These are phyloP conservation scores for Paecilomyces sp. DNA, from an alignment of 2,329 filamentous ascomycete species.

Conservation along the genomic window DNA sequence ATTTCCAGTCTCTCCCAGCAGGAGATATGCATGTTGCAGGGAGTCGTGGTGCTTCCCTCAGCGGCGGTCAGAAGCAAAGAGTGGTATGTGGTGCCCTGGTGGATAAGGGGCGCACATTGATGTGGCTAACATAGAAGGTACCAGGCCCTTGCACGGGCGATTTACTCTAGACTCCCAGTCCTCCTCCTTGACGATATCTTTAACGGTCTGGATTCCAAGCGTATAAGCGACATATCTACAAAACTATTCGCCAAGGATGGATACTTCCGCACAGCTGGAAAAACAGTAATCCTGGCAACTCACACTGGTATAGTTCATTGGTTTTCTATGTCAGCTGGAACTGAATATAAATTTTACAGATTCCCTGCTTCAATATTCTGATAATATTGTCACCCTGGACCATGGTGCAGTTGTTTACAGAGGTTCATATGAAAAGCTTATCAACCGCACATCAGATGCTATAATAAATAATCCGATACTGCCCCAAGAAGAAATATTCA, in stretches of 20 bases:
- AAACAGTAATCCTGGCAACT: too few species aligned
- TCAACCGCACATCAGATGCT: too few species aligned
- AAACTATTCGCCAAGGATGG: background rate
- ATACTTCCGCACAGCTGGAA: background rate
- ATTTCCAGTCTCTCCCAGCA: constrained; percentile 32
- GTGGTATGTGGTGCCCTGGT: constrained; percentile 27
- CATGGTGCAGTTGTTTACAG: too few species aligned
- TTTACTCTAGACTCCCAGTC: constrained; percentile 28
- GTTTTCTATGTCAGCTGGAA: too few species aligned
- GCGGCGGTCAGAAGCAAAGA: constrained; percentile 47
- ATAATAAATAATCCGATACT: too few species aligned
- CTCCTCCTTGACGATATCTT: constrained; percentile 47
- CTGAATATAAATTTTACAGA: too few species aligned
- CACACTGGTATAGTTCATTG: too few species aligned
- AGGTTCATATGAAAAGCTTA: too few species aligned
- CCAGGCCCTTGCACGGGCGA: constrained; percentile 27
- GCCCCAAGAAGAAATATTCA: too few species aligned
- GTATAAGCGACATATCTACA: constrained; percentile 34
- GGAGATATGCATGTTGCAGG: constrained; percentile 42
- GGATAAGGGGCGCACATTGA: background rate
- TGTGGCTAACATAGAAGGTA: too few species aligned
- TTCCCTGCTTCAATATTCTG: too few species aligned
- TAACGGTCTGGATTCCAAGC: constrained; percentile 41
- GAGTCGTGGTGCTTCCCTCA: constrained; percentile 45
- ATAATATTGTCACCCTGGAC: too few species aligned